Evolutionary conservation across 495 filamentous ascomycete genomes (phyloP).

Genomic region (Penicillium simplicissimum): DNA sequence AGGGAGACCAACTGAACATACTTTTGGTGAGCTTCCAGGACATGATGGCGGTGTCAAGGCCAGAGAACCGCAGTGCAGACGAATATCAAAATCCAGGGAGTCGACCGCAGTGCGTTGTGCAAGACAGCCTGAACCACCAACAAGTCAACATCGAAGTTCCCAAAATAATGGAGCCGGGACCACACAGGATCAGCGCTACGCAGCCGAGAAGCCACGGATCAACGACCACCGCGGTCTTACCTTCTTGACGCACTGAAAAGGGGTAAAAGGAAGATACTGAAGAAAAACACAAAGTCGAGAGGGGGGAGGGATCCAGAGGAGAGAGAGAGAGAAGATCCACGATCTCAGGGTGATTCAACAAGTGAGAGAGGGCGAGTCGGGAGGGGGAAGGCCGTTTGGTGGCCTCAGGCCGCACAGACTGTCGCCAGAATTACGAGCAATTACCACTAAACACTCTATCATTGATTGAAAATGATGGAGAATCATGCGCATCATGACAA

Average conservation of each 20-base stretch:
- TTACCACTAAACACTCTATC: background rate
- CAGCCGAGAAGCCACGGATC: slow-evolving; percentile 13
- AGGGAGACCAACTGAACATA: slow-evolving; percentile 54
- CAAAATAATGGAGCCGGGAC: slow-evolving; percentile 22
- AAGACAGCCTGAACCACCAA: slow-evolving; percentile 28
- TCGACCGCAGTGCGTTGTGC: slow-evolving; percentile 24
- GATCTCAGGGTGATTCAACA: slow-evolving; percentile 7
- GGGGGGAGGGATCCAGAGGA: slow-evolving; percentile 7
- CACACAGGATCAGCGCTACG: slow-evolving; percentile 25
- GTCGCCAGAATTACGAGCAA: background rate
- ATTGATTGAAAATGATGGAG: background rate
- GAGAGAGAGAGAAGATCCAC: slow-evolving; percentile 18
- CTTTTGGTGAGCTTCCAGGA: slow-evolving; percentile 96
- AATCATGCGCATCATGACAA: no score
- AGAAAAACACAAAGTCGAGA: background rate
- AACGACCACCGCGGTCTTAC: slow-evolving; percentile 18
- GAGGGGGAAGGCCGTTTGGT: slow-evolving; percentile 7
- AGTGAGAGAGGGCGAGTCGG: slow-evolving; percentile 4
- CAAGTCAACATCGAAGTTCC: slow-evolving; percentile 34
- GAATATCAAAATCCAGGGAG: slow-evolving; percentile 27
- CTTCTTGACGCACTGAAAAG: slow-evolving; percentile 17
- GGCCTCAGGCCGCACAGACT: no score
- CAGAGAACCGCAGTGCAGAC: slow-evolving; percentile 13
- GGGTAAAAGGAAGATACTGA: background rate
- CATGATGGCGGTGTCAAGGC: slow-evolving; percentile 55